Conservation (phyloP, 495 filamentous ascomycete species). For the Aspergillus leporis region DNA sequence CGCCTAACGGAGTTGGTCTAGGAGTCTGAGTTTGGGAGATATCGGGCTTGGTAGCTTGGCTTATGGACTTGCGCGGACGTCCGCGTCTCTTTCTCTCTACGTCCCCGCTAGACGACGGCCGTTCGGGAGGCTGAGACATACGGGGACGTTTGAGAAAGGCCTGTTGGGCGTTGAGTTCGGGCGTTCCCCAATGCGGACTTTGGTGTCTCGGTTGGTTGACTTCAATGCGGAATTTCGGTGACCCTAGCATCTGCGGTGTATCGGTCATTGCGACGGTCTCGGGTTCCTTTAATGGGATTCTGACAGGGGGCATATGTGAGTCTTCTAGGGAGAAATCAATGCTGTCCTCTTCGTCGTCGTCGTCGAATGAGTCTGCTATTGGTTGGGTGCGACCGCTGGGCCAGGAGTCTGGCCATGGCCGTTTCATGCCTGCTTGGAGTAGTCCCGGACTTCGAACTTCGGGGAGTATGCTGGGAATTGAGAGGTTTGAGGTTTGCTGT, state of each 20-base stretch:
- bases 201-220: conserved; percentile 12
- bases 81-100: conserved; percentile 26
- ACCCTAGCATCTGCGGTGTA: conserved; percentile 13
- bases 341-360: conserved; percentile 32
- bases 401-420: conserved; percentile 37
- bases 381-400: conserved; percentile 25
- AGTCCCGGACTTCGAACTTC: conserved; percentile 42
- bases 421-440: conserved; percentile 40
- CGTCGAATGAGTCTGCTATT: conserved; percentile 42
- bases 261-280: conserved; percentile 1
- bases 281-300: conserved; percentile 31
- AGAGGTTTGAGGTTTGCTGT: background rate
- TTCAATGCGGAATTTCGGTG: conserved; percentile 23
- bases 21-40: conserved; percentile 19
- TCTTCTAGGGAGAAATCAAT: conserved; percentile 30
- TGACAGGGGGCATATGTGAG: conserved; percentile 19
- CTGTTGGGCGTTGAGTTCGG: conserved; percentile 13
- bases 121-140: conserved; percentile 19
- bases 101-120: conserved; percentile 3
- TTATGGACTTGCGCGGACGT: conserved; percentile 37
- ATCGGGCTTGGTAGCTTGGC: conserved; percentile 20
- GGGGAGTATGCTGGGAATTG: conserved; percentile 24
- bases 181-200: conserved; percentile 7
- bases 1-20: conserved; percentile 17
- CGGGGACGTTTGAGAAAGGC: conserved; percentile 36